These are phyloP conservation scores for Tolypocladium amazonense DNA, from an alignment of 2,329 filamentous ascomycete genomes.

Conservation along the genomic window DNA sequence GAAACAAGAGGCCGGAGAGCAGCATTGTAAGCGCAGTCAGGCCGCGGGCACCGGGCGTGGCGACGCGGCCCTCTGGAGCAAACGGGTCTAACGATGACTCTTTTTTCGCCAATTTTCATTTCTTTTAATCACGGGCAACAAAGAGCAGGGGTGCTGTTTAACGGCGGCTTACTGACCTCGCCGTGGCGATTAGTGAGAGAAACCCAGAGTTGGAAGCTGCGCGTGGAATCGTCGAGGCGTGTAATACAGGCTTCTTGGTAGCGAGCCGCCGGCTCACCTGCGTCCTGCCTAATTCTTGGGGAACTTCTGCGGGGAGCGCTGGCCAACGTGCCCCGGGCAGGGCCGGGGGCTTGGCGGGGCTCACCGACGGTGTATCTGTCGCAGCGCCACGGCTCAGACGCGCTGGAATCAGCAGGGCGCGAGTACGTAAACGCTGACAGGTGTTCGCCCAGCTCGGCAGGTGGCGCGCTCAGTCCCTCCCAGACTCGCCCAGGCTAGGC, in stretches of 20 bases:
- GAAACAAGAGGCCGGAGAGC: neutral
- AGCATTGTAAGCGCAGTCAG: neutral
- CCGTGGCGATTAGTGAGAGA: neutral
- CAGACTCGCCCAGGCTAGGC: neutral
- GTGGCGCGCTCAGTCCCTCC: neutral
- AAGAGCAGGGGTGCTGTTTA: neutral
- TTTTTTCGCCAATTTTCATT: neutral
- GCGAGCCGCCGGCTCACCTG: neutral
- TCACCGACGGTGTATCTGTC: neutral
- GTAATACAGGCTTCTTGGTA: neutral
- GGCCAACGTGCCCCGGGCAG: neutral
- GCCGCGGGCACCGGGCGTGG: neutral
- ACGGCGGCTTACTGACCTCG: neutral
- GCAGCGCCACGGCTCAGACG: neutral
- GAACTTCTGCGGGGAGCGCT: neutral
- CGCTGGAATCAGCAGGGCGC: neutral
- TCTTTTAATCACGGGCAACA: neutral
- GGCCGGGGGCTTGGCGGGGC: neutral
- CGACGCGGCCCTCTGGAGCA: neutral
- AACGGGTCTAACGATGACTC: neutral
- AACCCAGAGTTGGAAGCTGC: neutral
- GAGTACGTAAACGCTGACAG: neutral
- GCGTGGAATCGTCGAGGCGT: neutral
- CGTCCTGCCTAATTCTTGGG: neutral
- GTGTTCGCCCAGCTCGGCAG: neutral